A percentile compares a stretch with the other conserved stretches of the same genome.
phyloP scores from a whole-genome alignment of 2,329 filamentous ascomycete species.

The Ceratocystis colombiana region DNA sequence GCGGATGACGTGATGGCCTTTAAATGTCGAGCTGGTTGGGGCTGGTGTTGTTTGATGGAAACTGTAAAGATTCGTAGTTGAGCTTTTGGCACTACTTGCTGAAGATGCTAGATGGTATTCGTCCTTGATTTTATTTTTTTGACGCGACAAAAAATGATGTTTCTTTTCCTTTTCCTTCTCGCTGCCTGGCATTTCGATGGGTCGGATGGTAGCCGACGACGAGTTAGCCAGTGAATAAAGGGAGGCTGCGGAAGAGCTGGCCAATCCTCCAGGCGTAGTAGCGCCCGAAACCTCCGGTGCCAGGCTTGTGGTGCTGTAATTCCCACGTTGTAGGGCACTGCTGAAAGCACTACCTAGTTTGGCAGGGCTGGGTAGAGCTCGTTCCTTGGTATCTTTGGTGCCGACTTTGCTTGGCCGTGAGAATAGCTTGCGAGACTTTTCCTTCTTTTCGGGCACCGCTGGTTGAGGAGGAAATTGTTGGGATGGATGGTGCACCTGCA shows the following conservation, averaged over 20 bases:
- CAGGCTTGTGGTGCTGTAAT: conserved; percentile 63
- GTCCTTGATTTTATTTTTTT: conserved; percentile 69
- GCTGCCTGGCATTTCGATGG: conserved; percentile 41
- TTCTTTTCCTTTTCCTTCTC: conserved; percentile 57
- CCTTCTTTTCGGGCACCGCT: conserved; percentile 61
- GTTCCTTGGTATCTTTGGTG: conserved; percentile 57
- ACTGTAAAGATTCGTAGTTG: conserved; percentile 66
- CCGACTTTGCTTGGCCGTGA: conserved; percentile 66
- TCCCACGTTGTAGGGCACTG: conserved; percentile 49
- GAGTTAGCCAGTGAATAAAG: conserved; percentile 68
- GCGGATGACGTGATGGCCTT: conserved; percentile 19
- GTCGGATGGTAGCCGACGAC: conserved; percentile 65
- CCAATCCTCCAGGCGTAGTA: conserved; percentile 39
- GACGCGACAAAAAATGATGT: conserved; percentile 67
- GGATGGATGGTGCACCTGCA: conserved; percentile 33
- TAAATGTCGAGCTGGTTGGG: conserved; percentile 38
- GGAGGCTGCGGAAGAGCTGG: conserved; percentile 32
- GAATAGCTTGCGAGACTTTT: conserved; percentile 72
- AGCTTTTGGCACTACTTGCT: conserved; percentile 60
- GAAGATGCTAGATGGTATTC: conserved; percentile 65
- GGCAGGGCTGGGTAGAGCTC: conserved; percentile 60
- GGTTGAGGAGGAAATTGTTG: conserved; percentile 32
- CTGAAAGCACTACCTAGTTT: conserved; percentile 59
- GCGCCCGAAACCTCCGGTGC: conserved; percentile 29
- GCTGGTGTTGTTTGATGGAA: conserved; percentile 66